A percentile compares a stretch with the other conserved stretches of the same genome.
Evolutionary conservation across 2,329 filamentous ascomycete genomes (phyloP).

Genomic region (Diaporthe citriasiana): DNA sequence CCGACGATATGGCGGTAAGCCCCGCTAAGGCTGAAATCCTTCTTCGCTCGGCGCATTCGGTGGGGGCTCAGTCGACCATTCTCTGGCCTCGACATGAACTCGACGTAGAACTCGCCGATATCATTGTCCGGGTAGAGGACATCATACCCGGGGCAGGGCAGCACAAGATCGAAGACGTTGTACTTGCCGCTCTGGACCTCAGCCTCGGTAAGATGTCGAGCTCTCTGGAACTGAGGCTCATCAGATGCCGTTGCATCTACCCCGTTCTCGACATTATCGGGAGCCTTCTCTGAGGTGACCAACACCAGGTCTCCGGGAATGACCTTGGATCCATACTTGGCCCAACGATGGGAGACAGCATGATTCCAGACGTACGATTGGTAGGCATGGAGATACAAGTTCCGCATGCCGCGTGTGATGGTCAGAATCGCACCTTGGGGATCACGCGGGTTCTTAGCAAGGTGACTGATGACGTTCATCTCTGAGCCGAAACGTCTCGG

Average conservation of each 20-base stretch:
- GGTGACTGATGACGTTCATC: slow-evolving; percentile 81
- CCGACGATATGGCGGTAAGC: slow-evolving; percentile 89
- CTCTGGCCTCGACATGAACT: slow-evolving; percentile 85
- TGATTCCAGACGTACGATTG: slow-evolving; percentile 96
- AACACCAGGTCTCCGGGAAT: slow-evolving; percentile 90
- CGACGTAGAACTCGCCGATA: slow-evolving; percentile 85
- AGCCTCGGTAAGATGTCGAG: slow-evolving; percentile 80
- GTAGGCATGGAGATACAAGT: slow-evolving; percentile 98
- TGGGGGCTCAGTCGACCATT: slow-evolving; percentile 86
- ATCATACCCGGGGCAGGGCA: slow-evolving; percentile 94
- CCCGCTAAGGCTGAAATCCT: slow-evolving; percentile 90
- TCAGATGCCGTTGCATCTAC: slow-evolving; percentile 66
- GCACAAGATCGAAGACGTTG: slow-evolving; percentile 87
- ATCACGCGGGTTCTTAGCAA: slow-evolving; percentile 74
- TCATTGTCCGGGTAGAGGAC: slow-evolving; percentile 88
- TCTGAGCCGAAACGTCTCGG: slow-evolving; percentile 89
- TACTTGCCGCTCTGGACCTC: slow-evolving; percentile 84
- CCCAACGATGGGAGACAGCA: slow-evolving; percentile 85
- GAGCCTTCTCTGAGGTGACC: slow-evolving; percentile 53
- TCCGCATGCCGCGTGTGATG: slow-evolving; percentile 84
- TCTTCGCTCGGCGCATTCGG: slow-evolving; percentile 87
- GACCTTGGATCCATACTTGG: slow-evolving; percentile 78
- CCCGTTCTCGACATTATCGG: slow-evolving; percentile 70
- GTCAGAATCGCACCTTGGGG: slow-evolving; percentile 84
- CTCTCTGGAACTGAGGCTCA: slow-evolving; percentile 64